Base-by-base conservation (phyloP, 2,329 filamentous ascomycete species). In the Coniochaeta sp. region DNA sequence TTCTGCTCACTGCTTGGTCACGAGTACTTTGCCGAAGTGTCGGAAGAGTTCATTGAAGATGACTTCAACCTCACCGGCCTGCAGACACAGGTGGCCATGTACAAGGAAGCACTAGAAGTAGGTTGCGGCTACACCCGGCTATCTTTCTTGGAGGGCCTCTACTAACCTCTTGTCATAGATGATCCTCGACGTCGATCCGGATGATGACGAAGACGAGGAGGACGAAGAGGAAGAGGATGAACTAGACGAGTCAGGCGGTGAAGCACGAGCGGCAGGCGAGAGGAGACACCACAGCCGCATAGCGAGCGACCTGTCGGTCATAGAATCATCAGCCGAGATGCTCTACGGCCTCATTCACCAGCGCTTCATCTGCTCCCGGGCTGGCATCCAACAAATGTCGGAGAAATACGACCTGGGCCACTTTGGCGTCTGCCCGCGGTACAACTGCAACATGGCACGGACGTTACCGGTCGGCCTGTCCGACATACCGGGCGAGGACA, bases 41-140 rank as follows among this genome's bases (percentile, higher is more conserved):
- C 91, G 54, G 95, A 99, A 77, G 95, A 99, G 71, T 99, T 99
- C 70, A 98, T 99, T 72, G 95, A 99, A 75, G 95, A 99, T 86
- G 95, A 99, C 76, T 99, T 99, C 82, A 99, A 99, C 76, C 81
- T 99, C 65, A 99, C 95, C 0, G 95, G 95, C 57, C 81, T 99
- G 69, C 92, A 96, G 76, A 90, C 88, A 62, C 93, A 98, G 77
- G 95, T 99, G 58, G 89, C 91, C 65, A 96, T 97, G 90, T 99
- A 99, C 76, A 99, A 98, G 77, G 95, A 99, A 77, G 95, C 95
- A 14, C 79, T 99, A 64, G 95, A 99, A 81, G 85, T 88, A 76
- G 19, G 64, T 58, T 54, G 31, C 40, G 6, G 17, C 31, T 22
- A 14, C 57, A 36, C 16, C 31, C 54, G n/a, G 31, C 24, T 59